Evolutionary conservation across 768 basidiomycete genomes (phyloP).

Genomic region (Leccinellum albellum): DNA sequence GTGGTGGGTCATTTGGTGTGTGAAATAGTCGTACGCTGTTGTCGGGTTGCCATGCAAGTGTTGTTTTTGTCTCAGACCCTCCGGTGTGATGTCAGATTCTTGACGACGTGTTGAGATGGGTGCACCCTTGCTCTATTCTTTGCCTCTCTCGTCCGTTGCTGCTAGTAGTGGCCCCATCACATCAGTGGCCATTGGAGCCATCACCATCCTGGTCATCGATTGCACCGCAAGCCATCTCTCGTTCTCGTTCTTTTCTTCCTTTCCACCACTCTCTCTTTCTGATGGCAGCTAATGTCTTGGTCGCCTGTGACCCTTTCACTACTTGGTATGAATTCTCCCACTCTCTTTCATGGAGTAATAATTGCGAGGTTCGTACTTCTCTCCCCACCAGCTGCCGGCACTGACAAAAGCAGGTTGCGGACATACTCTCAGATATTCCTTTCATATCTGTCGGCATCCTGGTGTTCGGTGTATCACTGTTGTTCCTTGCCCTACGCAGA

Average conservation of each 20-base stretch:
- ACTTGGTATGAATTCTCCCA: slow-evolving; percentile 25
- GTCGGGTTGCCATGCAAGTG: slow-evolving; percentile 15
- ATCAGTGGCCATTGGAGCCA: slow-evolving; percentile 1
- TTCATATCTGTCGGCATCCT: slow-evolving; percentile 64
- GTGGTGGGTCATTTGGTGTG: slow-evolving; percentile 24
- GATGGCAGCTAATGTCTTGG: slow-evolving; percentile 16
- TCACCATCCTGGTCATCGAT: slow-evolving; percentile 1
- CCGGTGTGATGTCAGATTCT: too few species aligned
- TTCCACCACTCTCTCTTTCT: slow-evolving; percentile 15
- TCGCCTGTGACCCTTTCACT: slow-evolving; percentile 8
- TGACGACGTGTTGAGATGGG: background rate
- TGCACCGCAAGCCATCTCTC: background rate
- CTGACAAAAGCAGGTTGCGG: slow-evolving; percentile 43
- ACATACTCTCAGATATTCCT: slow-evolving; percentile 61
- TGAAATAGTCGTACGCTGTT: slow-evolving; percentile 15
- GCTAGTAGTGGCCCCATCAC: slow-evolving; percentile 6
- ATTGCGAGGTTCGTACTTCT: slow-evolving; percentile 40
- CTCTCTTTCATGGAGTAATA: slow-evolving; percentile 36
- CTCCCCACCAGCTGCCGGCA: background rate
- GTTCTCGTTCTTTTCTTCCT: slow-evolving; percentile 9
- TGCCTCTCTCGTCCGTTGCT: background rate
- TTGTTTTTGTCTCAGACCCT: slow-evolving; percentile 1
- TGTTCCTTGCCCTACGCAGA: slow-evolving; percentile 52
- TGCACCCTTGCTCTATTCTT: background rate
- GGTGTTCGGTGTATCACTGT: slow-evolving; percentile 55